These are phyloP conservation scores for Lanmaoa rubissima DNA, from an alignment of 768 basidiomycete species.

Conservation along the genomic window DNA sequence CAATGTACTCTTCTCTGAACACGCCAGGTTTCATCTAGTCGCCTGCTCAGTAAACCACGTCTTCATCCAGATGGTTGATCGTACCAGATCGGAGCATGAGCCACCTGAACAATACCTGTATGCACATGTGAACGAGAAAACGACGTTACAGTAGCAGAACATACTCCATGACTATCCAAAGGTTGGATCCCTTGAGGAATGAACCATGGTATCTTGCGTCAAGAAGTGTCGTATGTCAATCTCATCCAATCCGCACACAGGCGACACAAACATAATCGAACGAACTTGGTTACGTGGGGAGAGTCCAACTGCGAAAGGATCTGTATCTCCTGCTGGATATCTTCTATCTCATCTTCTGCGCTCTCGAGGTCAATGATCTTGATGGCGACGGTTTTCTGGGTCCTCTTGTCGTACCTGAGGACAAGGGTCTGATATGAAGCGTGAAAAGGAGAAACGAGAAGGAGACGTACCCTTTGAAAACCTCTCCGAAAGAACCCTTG, in stretches of 20 bases:
- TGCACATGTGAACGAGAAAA: conserved; percentile 8
- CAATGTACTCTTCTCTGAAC: conserved; percentile 98
- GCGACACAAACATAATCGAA: conserved; percentile 29
- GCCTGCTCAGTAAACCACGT: conserved; percentile 8
- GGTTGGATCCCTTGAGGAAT: conserved; percentile 89
- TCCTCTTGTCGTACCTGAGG: conserved; percentile 84
- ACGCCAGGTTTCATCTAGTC: conserved; percentile 96
- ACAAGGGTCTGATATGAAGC: background rate
- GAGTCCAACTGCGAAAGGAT: conserved; percentile 97
- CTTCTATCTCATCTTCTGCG: conserved; percentile 99
- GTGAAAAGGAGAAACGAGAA: conserved; percentile 8
- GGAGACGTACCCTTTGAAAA: conserved; percentile 86
- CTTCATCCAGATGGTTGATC: conserved; percentile 24
- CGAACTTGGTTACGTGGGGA: conserved; percentile 91
- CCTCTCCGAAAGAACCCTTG: conserved; percentile 98
- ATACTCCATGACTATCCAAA: conserved; percentile 99
- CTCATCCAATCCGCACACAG: conserved; percentile 30
- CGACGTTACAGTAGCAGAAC: conserved; percentile 25
- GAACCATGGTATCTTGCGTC: conserved; percentile 86
- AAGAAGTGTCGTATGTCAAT: conserved; percentile 31
- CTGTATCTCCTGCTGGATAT: conserved; percentile 98
- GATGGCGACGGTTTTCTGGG: conserved; percentile 96
- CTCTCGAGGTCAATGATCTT: conserved; percentile 99
- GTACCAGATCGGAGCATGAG: conserved; percentile 93
- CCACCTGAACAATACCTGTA: conserved; percentile 94